A percentile compares a stretch with the other conserved stretches of the same genome.
These are phyloP conservation scores for Dalbergia cultrata DNA, from an alignment of 306 rosid genomes.

Conservation along the genomic window DNA sequence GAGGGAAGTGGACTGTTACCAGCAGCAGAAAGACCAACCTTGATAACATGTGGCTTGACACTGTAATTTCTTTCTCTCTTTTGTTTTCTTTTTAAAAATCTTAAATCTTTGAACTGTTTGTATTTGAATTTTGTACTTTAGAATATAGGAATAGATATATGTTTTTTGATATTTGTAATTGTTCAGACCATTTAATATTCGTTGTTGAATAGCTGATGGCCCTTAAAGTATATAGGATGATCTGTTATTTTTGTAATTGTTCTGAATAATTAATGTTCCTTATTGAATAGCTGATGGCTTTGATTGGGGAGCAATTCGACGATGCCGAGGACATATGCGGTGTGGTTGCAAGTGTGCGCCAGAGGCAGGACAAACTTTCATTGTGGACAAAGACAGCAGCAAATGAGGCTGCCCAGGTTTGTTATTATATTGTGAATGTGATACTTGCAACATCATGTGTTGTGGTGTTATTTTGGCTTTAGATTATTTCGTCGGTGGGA, in stretches of 20 bases:
- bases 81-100: neutral
- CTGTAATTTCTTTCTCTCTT: conserved; percentile 58
- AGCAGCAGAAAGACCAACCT: conserved; percentile 70
- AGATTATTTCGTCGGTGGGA: neutral
- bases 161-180: neutral
- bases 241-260: conserved; percentile 8
- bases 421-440: conserved; percentile 15
- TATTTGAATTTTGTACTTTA: neutral
- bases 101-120: neutral
- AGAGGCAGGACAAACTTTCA: conserved; percentile 89
- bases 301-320: conserved; percentile 95
- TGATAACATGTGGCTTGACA: conserved; percentile 95
- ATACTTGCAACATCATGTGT: conserved; percentile 13
- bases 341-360: conserved; percentile 94
- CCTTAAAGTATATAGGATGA: neutral
- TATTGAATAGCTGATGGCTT: conserved; percentile 83
- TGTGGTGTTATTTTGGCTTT: conserved; percentile 6
- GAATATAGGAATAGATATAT: neutral
- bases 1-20: conserved; percentile 90
- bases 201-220: conserved; percentile 73
- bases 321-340: conserved; percentile 94
- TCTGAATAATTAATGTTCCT: conserved; percentile 7
- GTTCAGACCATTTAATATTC: conserved; percentile 20
- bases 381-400: conserved; percentile 96
- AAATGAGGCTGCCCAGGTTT: conserved; percentile 95